Evolutionary conservation across 106 monocot species (phyloP), one percentile per base, ranked within the genome.

Genomic region (Dendrobium nobile): DNA sequence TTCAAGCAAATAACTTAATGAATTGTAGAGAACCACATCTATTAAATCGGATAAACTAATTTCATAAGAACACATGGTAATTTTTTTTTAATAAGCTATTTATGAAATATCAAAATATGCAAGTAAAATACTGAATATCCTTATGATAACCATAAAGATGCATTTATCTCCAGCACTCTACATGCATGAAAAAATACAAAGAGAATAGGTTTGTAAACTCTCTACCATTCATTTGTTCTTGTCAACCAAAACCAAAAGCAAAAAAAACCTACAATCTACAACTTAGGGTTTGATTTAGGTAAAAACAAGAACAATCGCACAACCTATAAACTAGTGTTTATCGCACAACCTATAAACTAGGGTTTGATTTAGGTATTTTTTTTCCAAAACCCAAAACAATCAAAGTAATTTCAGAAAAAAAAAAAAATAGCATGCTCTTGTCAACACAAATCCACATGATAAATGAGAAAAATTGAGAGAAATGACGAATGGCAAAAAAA

Each of bases 171-270:
- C 16, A 24, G 16, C 24, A 67, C 67, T 22, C 2, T 67, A 24
- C 9, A 67, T 67, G 24, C 2, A 24, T 7, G n/a, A 67, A 4
- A 67, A 24, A 16, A 67, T 27, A 67, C 3, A 27, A 24, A 27
- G 24, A 67, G 26, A 7, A 87, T 88, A 88, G 31, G 67, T 72
- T 80, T 90, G 79, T 82, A 96, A 87, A 68, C 88, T 86, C 75
- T 87, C 85, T 15, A 93, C 86, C 79, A 96, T 61, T 41, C 40
- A 82, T 82, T 91, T 96, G 88, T 93, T 96, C 78, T 86, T 91
- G 26, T 84, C 84, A 59, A 80, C 84, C n/a, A 84, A 85, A 27
- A 27, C 27, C 27, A 27, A 27, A 27, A 27, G 27, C 27, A 0
- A 27, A 27, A 27, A 27, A 27, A 27, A 0, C 27, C 27, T 27